phyloP scores from a whole-genome alignment of 192 early-diverging fungal genomes.

The Pecoramyces ruminantium region DNA sequence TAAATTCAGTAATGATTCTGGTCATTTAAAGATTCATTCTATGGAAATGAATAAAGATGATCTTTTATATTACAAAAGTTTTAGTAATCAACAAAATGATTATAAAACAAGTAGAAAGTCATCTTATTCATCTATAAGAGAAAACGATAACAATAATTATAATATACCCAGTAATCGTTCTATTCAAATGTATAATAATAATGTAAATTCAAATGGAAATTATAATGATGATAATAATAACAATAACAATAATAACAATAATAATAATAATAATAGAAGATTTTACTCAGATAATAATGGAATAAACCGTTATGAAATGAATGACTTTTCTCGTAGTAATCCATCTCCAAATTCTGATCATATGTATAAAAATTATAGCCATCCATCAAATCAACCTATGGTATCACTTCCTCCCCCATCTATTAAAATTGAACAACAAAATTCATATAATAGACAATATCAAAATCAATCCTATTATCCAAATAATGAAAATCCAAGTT shows the following conservation, averaged over 20 bases:
- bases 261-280: no score
- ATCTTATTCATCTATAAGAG: background rate
- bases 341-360: background rate
- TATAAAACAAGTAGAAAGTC: background rate
- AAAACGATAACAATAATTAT: no score
- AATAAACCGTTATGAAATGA: background rate
- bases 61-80: background rate
- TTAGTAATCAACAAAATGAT: background rate
- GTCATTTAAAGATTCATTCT: background rate
- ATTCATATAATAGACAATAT: background rate
- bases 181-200: no score
- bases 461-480: no score
- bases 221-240: background rate
- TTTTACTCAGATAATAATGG: no score
- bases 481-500: no score
- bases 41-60: background rate
- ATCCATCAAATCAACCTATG: background rate
- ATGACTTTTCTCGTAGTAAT: background rate
- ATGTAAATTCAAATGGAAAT: no score
- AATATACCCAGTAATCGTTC: no score
- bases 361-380: background rate
- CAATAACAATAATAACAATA: no score
- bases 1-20: background rate
- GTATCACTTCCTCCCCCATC: background rate
- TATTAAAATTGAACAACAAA: background rate